phyloP scores from a whole-genome alignment of 2,329 filamentous ascomycete genomes.

The Apiospora phragmitis region DNA sequence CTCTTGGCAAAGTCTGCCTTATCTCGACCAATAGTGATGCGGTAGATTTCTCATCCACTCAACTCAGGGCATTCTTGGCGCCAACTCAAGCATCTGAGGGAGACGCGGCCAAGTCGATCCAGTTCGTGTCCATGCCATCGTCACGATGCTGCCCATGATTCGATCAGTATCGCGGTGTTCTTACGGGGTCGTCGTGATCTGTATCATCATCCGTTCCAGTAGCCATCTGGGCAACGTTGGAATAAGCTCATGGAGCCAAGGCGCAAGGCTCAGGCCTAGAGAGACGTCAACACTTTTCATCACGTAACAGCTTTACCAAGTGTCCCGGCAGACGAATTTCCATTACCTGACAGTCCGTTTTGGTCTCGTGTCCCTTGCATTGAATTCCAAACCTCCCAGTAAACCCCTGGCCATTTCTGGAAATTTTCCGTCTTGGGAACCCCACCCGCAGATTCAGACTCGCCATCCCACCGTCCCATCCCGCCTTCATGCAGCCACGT shows the following conservation, averaged over 20 bases:
- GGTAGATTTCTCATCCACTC: conserved; percentile 5
- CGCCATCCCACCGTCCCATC: neutral
- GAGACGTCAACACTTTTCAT: conserved; percentile 4
- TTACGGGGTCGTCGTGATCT: neutral
- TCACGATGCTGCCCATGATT: neutral
- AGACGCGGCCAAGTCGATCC: neutral
- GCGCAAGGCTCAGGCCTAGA: conserved; percentile 4
- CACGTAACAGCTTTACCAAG: conserved; percentile 11
- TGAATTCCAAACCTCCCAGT: neutral
- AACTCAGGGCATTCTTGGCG: neutral
- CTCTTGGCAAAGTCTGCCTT: conserved; percentile 13
- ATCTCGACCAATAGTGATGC: conserved; percentile 7
- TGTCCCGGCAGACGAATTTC: neutral
- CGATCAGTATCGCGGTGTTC: neutral
- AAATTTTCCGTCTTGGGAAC: neutral
- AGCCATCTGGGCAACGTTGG: neutral
- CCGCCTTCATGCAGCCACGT: conserved; percentile 2
- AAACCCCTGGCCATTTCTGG: neutral
- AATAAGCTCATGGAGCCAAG: conserved; percentile 12
- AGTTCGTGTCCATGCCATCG: neutral
- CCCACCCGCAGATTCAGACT: neutral
- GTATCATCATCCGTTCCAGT: neutral
- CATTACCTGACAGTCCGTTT: conserved; percentile 4
- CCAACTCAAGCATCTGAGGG: neutral
- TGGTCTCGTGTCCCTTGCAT: conserved; percentile 9